Evolutionary conservation across 2,329 filamentous ascomycete genomes (phyloP).

Genomic region (Pseudocercospora ulei): DNA sequence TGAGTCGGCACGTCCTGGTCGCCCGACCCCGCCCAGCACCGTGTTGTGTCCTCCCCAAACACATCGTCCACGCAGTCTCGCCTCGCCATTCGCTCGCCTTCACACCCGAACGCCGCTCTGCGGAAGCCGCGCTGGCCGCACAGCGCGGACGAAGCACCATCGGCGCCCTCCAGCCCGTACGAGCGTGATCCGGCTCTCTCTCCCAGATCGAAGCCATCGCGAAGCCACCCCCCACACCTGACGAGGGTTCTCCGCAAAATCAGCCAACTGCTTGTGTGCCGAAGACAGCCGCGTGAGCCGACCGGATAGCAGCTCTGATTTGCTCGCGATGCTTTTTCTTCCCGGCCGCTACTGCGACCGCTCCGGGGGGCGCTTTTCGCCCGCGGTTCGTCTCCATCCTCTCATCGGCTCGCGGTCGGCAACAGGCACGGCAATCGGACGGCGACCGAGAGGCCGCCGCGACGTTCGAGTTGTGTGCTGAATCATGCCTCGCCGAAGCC

Average conservation of each 20-base stretch:
- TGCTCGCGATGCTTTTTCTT: conserved; percentile 16
- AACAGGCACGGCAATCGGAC: conserved; percentile 4
- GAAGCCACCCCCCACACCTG: not conserved
- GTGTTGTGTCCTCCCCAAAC: no score
- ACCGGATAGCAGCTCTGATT: conserved; percentile 13
- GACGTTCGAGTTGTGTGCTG: conserved; percentile 5
- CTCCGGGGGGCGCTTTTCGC: conserved; percentile 18
- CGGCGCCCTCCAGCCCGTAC: not conserved
- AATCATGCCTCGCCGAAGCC: conserved; percentile 5
- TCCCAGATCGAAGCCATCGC: conserved; percentile 1
- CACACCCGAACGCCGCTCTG: not conserved
- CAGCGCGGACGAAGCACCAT: no score
- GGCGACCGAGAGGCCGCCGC: conserved; percentile 3
- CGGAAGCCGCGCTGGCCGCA: no score
- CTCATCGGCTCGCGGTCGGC: conserved; percentile 15
- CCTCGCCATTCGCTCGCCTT: not conserved
- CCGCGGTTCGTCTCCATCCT: conserved; percentile 13
- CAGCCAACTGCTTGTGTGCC: conserved; percentile 9
- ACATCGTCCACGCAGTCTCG: no score
- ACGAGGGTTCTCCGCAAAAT: conserved; percentile 18
- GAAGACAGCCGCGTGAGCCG: conserved; percentile 15
- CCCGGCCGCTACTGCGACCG: conserved; percentile 15
- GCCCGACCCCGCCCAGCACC: no score
- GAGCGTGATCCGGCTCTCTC: conserved; percentile 8
- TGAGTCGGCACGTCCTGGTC: no score